Conservation (phyloP, 2,329 filamentous ascomycete species). For the Chrysoporthe austroafricana region DNA sequence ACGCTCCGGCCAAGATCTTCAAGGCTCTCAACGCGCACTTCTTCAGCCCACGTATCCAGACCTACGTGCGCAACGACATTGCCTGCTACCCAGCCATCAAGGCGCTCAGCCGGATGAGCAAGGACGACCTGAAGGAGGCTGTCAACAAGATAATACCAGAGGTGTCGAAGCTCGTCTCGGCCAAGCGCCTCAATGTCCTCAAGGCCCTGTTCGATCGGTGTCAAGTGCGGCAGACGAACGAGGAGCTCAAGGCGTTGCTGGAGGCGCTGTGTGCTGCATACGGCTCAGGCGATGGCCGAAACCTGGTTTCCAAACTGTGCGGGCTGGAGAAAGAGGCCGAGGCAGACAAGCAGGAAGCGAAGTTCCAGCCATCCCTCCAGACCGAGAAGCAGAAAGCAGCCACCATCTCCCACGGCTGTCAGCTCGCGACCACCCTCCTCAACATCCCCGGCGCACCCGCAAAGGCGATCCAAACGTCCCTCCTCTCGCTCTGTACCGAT, state of each 20-base stretch:
- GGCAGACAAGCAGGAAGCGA: constrained; percentile 33
- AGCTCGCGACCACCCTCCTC: constrained; percentile 81
- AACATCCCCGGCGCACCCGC: constrained; percentile 70
- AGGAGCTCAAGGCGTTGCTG: constrained; percentile 49
- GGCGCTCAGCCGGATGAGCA: constrained; percentile 81
- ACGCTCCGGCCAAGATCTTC: constrained; percentile 86
- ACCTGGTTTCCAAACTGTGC: constrained; percentile 55
- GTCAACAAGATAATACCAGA: constrained; percentile 74
- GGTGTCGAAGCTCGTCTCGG: constrained; percentile 72
- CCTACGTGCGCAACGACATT: constrained; percentile 84
- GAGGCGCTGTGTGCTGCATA: constrained; percentile 55
- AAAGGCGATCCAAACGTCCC: constrained; percentile 73
- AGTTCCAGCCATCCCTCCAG: constrained; percentile 37
- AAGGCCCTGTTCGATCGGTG: constrained; percentile 84
- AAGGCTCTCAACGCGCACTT: constrained; percentile 82
- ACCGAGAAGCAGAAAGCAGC: constrained; percentile 60
- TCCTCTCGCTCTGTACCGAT: constrained; percentile 61
- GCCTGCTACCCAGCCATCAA: constrained; percentile 86
- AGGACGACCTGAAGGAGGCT: constrained; percentile 79
- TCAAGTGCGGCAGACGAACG: constrained; percentile 54
- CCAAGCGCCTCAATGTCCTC: constrained; percentile 77
- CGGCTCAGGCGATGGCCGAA: constrained; percentile 48
- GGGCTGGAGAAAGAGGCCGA: constrained; percentile 44
- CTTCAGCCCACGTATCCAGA: constrained; percentile 79
- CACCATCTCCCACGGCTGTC: constrained; percentile 71